Evolutionary conservation across 1,139 yeast genomes (phyloP).

Genomic region (Yamadazyma dushanensis): DNA sequence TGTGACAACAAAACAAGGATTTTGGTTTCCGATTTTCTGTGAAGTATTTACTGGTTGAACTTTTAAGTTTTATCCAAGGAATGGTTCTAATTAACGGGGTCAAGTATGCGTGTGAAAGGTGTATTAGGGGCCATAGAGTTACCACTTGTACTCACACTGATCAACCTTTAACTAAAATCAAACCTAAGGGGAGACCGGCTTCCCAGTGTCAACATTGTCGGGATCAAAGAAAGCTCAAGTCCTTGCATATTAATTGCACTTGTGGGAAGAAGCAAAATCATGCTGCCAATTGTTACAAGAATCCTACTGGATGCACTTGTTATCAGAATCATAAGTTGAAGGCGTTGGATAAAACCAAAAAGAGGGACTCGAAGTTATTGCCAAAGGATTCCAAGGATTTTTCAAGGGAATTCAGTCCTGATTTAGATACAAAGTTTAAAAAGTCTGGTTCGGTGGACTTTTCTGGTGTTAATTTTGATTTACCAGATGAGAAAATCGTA

Average conservation of each 20-base stretch:
- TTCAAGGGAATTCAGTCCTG: slow-evolving; percentile 1
- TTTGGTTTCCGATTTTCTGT: too few species aligned
- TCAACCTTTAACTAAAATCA: slow-evolving; percentile 86
- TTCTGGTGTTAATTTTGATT: neutral
- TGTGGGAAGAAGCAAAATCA: slow-evolving; percentile 65
- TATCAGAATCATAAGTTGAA: slow-evolving; percentile 20
- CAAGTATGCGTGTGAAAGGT: slow-evolving; percentile 93
- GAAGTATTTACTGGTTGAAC: too few species aligned
- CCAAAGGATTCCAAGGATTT: slow-evolving; percentile 1
- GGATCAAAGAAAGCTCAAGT: slow-evolving; percentile 69
- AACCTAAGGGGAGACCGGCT: slow-evolving; percentile 94
- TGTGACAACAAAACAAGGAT: too few species aligned
- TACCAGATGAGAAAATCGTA: slow-evolving; percentile 7
- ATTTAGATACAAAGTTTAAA: neutral
- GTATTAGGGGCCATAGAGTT: slow-evolving; percentile 94
- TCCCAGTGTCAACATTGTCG: slow-evolving; percentile 90
- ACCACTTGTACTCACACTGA: slow-evolving; percentile 92
- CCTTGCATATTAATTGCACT: slow-evolving; percentile 69
- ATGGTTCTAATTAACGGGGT: slow-evolving; percentile 92
- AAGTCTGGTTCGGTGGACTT: neutral
- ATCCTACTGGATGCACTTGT: slow-evolving; percentile 59
- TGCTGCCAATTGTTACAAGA: slow-evolving; percentile 50
- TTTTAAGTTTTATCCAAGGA: neutral
- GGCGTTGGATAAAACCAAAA: slow-evolving; percentile 29
- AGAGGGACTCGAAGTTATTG: slow-evolving; percentile 13